phyloP scores from a whole-genome alignment of 2,329 filamentous ascomycete genomes.

The Beauveria pseudobassiana region DNA sequence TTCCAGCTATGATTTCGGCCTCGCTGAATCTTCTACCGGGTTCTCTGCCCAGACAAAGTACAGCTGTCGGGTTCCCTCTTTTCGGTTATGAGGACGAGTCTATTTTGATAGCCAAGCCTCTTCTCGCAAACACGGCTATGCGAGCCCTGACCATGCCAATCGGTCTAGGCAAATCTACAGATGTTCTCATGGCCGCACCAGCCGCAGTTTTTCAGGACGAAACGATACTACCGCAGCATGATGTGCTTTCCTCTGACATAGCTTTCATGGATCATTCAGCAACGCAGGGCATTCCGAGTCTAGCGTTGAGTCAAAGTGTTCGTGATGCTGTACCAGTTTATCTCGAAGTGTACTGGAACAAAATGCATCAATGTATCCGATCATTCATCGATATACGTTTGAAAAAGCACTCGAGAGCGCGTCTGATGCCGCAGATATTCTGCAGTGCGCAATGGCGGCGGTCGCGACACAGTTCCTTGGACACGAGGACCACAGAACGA shows the following conservation, averaged over 20 bases:
- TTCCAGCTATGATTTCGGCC: not conserved
- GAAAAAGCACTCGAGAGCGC: conserved; percentile 25
- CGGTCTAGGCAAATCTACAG: conserved; percentile 39
- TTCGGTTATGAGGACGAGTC: conserved; percentile 29
- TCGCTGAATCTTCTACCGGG: not conserved
- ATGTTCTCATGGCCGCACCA: conserved; percentile 40
- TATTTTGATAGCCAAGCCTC: conserved; percentile 28
- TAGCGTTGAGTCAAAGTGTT: conserved; percentile 30
- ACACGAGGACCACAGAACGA: conserved; percentile 40
- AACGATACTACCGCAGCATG: not conserved
- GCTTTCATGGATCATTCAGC: not conserved
- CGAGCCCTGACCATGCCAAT: conserved; percentile 42
- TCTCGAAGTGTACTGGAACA: conserved; percentile 46
- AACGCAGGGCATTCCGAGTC: not conserved
- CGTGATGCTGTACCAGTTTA: conserved; percentile 41
- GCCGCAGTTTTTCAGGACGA: conserved; percentile 28
- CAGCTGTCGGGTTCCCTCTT: conserved; percentile 19
- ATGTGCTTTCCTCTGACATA: not conserved
- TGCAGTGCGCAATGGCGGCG: conserved; percentile 50
- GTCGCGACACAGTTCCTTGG: conserved; percentile 44
- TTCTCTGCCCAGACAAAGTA: not conserved
- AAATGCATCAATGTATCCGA: conserved; percentile 40
- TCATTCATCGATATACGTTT: conserved; percentile 41
- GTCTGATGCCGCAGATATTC: conserved; percentile 32
- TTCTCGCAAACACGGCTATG: conserved; percentile 31